phyloP scores from a whole-genome alignment of 768 basidiomycete genomes.

The Fibroporia radiculosa region DNA sequence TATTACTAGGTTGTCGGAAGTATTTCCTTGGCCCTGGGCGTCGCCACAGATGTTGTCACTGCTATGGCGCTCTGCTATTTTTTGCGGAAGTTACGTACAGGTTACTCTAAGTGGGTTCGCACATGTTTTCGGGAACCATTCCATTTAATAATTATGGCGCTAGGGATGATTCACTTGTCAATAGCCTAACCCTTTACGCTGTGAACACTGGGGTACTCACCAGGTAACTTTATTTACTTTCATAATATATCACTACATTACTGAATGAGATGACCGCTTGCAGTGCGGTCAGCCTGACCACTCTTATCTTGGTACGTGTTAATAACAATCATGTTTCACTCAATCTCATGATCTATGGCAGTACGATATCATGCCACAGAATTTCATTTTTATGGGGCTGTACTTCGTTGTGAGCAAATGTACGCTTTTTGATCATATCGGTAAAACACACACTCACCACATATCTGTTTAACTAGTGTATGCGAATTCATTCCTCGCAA shows the following conservation, averaged over 20 bases:
- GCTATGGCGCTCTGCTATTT: conserved; percentile 47
- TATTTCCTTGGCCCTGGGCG: conserved; percentile 40
- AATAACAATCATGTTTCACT: not conserved
- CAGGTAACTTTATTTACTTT: conserved; percentile 31
- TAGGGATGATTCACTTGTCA: conserved; percentile 53
- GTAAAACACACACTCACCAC: conserved; percentile 1
- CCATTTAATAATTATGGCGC: too few species aligned
- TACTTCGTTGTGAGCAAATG: conserved; percentile 65
- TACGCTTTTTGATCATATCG: conserved; percentile 24
- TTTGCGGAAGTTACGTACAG: conserved; percentile 45
- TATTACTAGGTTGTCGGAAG: conserved; percentile 37
- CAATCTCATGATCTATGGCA: conserved; percentile 17
- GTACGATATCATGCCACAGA: conserved; percentile 48
- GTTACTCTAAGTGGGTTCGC: conserved; percentile 32
- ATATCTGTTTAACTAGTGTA: conserved; percentile 38
- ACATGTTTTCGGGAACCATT: too few species aligned
- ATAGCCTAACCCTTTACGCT: conserved; percentile 48
- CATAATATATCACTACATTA: not conserved
- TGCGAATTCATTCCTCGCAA: conserved; percentile 57
- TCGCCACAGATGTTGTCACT: conserved; percentile 43
- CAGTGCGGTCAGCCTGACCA: conserved; percentile 41
- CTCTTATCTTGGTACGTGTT: conserved; percentile 47
- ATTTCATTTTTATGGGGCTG: conserved; percentile 51
- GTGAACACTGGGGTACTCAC: conserved; percentile 57
- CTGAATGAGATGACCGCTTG: not conserved